Base-by-base conservation (phyloP, 2,329 filamentous ascomycete genomes). In the Talaromyces islandicus region DNA sequence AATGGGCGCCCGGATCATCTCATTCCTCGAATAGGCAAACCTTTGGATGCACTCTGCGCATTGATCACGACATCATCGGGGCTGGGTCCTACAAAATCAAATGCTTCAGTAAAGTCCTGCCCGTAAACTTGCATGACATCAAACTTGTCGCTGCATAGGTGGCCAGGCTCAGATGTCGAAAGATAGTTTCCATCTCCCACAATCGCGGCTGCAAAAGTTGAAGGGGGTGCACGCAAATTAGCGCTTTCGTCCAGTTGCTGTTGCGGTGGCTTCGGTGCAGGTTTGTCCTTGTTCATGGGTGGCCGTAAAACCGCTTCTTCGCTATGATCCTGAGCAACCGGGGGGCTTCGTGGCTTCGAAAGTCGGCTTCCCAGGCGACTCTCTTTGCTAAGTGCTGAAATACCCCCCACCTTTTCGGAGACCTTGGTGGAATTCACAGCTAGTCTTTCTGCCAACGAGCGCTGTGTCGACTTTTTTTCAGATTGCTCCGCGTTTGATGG, bases 11-110 rank as follows among this genome's bases (percentile, higher is more conserved):
- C 61, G 48, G 64, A 65, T 67, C 65, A 72, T 65, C 68, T 70
- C 65, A 71, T 72, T 66, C 67, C 70, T 68, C 72, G 74, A 71
- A 73, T 70, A 65, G 73, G 70, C 86, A 87, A 90, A 91, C 89
- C 88, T 91, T 92, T 89, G 77, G 88, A 74, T 69, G 71, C 74
- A 64, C 67, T 88, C 81, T 96, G 93, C 67, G 92, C 93, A 74
- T 88, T 86, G 64, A 91, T 82, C 69, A 97, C 90, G 70, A 94
- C 78, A 74, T 97, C 92, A 78, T 97, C 92, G 66, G 92, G 92
- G 76, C 92, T 97, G 59, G 93, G 92, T 72, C 86, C 85, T 80
- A 88, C 81, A 78, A 97, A 97, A 61, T 87, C 76, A 72, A 78
- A 79, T 52, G 70, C 69, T 73, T 76, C 72, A 77, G 75, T 70